Evolutionary conservation across 495 filamentous ascomycete genomes (phyloP).

Genomic region (Aspergillus incahuasiensis): DNA sequence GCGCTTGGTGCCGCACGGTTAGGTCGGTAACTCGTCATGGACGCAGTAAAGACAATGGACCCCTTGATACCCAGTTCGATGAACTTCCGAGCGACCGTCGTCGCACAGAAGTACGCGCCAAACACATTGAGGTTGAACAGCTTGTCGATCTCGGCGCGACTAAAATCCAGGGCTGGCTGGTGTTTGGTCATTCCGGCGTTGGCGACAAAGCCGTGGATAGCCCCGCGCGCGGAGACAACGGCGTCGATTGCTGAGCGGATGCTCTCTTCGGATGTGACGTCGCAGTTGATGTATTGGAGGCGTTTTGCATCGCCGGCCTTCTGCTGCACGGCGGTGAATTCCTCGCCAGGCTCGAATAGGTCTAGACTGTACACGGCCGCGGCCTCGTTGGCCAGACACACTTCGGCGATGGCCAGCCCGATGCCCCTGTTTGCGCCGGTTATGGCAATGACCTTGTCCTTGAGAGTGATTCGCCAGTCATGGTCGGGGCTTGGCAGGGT

Average conservation of each 20-base stretch:
- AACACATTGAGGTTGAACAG: constrained; percentile 30
- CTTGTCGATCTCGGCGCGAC: constrained; percentile 34
- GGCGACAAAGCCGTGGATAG: constrained; percentile 34
- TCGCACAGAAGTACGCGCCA: constrained; percentile 22
- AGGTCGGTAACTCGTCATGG: constrained; percentile 39
- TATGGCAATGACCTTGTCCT: constrained; percentile 23
- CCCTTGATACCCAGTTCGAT: constrained; percentile 24
- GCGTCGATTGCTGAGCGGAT: constrained; percentile 34
- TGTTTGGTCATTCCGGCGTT: constrained; percentile 45
- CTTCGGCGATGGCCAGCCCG: constrained; percentile 35
- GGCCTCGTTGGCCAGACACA: constrained; percentile 36
- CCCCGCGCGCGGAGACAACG: constrained; percentile 30
- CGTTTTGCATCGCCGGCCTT: constrained; percentile 20
- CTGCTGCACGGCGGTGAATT: constrained; percentile 29
- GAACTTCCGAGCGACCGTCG: constrained; percentile 13
- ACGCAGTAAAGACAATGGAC: constrained; percentile 37
- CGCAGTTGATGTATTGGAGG: constrained; percentile 30
- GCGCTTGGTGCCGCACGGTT: constrained; percentile 17
- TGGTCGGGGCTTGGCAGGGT: neutral
- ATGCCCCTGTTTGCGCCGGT: constrained; percentile 22
- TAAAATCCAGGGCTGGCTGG: constrained; percentile 41
- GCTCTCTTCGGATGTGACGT: constrained; percentile 35
- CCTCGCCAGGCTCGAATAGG: constrained; percentile 34
- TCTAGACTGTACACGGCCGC: constrained; percentile 39
- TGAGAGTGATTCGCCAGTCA: constrained; percentile 14